These are phyloP conservation scores for Narthecium ossifragum DNA, from an alignment of 106 monocot genomes.

Conservation along the genomic window DNA sequence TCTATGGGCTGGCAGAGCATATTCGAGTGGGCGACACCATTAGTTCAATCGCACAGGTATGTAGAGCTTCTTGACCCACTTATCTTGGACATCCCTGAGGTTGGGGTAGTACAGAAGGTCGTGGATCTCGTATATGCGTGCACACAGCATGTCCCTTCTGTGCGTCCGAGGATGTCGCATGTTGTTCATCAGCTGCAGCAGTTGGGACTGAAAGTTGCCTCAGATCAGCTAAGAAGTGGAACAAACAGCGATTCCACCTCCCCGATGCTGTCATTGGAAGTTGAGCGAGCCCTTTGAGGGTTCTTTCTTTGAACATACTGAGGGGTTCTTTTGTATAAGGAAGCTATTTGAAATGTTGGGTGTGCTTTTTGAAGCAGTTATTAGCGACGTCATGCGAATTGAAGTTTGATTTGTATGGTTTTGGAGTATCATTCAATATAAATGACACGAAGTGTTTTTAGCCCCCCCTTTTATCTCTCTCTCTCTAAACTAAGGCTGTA, in stretches of 20 bases:
- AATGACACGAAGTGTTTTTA: too few species aligned
- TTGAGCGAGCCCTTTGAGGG: conserved; percentile 22
- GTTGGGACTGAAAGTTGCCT: conserved; percentile 37
- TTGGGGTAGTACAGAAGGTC: conserved; percentile 73
- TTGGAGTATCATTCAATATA: too few species aligned
- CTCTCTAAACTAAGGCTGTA: too few species aligned
- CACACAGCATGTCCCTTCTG: conserved; percentile 95
- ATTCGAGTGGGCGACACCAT: conserved; percentile 96
- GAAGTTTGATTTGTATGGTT: too few species aligned
- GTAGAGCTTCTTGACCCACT: conserved; percentile 75
- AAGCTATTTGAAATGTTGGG: too few species aligned
- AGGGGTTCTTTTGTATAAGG: too few species aligned
- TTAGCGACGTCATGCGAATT: too few species aligned
- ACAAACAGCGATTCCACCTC: conserved; percentile 50
- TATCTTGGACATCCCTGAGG: conserved; percentile 66
- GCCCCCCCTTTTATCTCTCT: too few species aligned
- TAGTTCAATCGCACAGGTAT: conserved; percentile 85
- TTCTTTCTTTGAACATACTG: too few species aligned
- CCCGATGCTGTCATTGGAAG: conserved; percentile 59
- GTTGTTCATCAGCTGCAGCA: conserved; percentile 96
- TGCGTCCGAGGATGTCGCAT: conserved; percentile 95
- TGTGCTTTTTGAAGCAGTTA: too few species aligned
- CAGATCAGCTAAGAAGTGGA: conserved; percentile 40
- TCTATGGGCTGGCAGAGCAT: conserved; percentile 87
- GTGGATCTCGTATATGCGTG: conserved; percentile 92